Evolutionary conservation across 768 basidiomycete species (phyloP), one percentile per base, ranked within the genome.

Genomic region (Suillus discolor): DNA sequence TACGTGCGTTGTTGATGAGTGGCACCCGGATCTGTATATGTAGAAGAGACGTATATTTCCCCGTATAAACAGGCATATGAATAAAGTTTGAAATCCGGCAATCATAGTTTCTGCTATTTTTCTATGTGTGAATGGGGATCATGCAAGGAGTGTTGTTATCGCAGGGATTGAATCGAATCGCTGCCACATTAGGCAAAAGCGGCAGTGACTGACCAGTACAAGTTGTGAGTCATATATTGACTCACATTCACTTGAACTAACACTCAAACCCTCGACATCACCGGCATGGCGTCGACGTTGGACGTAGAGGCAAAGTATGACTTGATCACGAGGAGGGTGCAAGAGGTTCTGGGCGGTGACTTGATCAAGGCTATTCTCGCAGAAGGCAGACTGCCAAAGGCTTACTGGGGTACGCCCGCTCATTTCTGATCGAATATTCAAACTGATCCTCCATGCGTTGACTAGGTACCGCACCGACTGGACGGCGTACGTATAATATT

Each of bases 401-500:
- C 89, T 73, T 98, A 98, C 87, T 99, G 93, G 94, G 96, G 96
- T 90, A 71, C 65, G 70, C 45, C 89, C 83, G 71, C 65, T 60
- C 51, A 25, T n/a, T 57, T 44, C 55, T 41, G 41, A 61, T 15
- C 47, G 7, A 59, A 42, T 38, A 42, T 47, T 57, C n/a, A 18
- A 42, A 53, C 49, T 25, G 23, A 64, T 18, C 41, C 49, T 38
- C 67, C 47, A 25, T 64, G 8, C 70, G 6, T 67, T 61, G 66
- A 49, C 16, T 71, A 97, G 97, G 97, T 60, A 91, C 93, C 23
- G 94, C 97, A 23, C 89, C 96, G 1, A 99, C 97, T 9, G 97
- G 97, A 70, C 80, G 95, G 81, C 97, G 96, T 98, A 77, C 79
- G 93, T 79, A 41, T 11, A 20, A 60, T 2, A 20, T 42, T 18